Evolutionary conservation across 129 eudicot species (phyloP), one percentile per base, ranked within the genome.

Genomic region (Deinandra increscens): DNA sequence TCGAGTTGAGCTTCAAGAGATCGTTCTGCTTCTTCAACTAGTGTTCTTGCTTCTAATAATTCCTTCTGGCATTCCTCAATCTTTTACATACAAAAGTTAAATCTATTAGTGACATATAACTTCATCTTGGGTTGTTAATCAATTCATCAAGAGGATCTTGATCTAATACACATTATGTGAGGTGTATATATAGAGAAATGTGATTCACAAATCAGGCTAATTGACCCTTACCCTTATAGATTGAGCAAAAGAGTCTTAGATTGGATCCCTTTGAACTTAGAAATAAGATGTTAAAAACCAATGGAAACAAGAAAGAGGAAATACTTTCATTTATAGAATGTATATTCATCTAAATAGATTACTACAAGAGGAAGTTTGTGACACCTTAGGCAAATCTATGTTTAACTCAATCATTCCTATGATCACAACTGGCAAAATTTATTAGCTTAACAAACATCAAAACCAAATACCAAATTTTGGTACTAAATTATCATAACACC

Each of bases 21-120:
- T 6, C 81, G 85, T 70, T 87, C 95, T 19, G 99, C 99, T 79
- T 94, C 96, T 64, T 90, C 97, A 39, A 87, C 84, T 80, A 87
- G 70, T 38, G 82, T 68, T 82, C 88, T 90, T 50, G 99, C 99
- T 76, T 94, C 91, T 29, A 61, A 15, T 61, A 94, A 75, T 53
- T 89, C 97, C 77, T 79, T 85, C 83, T 89, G 95, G 81, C 97
- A 89, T 78, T 89, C 99, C 82, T 79, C 97, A 76, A 94, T 94
- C 99, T 92, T 51, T 36, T 79, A 75, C 26, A 20, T 44, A 34
- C 34, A 31, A 23, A 72, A 64, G 2, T 43, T 66, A 18, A 19
- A 36, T 20, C 51, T 58, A 20, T 67, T 44, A 75, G 53, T 58
- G 37, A 55, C 49, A 55, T 26, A 50, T 53, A 6, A 9, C 13